Base-by-base conservation (phyloP, 2,329 filamentous ascomycete species). In the Colletotrichum eleusines region DNA sequence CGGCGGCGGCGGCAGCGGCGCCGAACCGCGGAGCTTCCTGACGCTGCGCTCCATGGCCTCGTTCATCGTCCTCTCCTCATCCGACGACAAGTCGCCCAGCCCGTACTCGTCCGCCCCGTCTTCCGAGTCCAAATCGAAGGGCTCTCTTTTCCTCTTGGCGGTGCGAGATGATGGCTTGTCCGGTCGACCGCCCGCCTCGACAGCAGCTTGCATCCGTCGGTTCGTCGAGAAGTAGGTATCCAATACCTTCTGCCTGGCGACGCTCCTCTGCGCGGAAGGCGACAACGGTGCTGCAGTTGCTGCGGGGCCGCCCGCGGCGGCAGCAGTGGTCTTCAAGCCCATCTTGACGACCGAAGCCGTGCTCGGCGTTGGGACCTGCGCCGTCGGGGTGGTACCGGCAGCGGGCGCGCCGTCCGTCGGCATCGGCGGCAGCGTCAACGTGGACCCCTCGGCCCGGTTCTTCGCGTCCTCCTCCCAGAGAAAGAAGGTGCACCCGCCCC, bases 381-480 rank as follows among this genome's bases (percentile, higher is more conserved):
- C 7, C 23, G 8, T 31, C 20, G 35, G 3, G 12, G 35, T 53
- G 23, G 60, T 31, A 3, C 44, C 18, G 26, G 40, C 40, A n/a
- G 40, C 12, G 1, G 42, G 28, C 2, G 48, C n/a, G 20, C 16
- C 57, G 1, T 53, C 50, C 50, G 51, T 28, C 42, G 68, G 68
- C 68, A 71, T 68, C 38, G 64, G 58, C 51, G 68, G 68, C 44
- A 71, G 23, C 28, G 44, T 71, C 68, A 68, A n/a, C 12, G 64
- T 71, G 28, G 54, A 26, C 12, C 31, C 64, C 20, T 44, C 58
- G n/a, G 64, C 64, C 35, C 68, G 38, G 16, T 68, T 63, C 42
- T 74, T 71, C 12, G 83, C 82, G 1, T 78, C 77, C 9, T 85
- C 80, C n/a, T 79, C 77, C 80, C 81, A 86, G 28, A 85, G 74